Evolutionary conservation across 2,329 filamentous ascomycete species (phyloP).

Genomic region (Neopestalotiopsis sp.): DNA sequence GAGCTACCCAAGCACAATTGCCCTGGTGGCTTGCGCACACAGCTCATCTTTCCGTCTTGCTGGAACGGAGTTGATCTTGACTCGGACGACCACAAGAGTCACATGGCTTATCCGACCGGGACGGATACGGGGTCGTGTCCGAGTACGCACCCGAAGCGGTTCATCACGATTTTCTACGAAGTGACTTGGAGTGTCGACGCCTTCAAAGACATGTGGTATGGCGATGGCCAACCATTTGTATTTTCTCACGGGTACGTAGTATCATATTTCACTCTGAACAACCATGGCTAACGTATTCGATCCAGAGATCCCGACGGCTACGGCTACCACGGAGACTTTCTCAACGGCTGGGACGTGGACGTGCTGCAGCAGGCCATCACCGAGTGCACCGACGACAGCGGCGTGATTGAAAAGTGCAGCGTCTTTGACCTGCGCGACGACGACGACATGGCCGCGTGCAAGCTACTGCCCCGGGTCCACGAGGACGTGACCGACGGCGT

Average conservation of each 20-base stretch:
- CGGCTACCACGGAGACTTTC: constrained; percentile 62
- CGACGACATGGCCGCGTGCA: constrained; percentile 49
- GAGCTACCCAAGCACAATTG: constrained; percentile 61
- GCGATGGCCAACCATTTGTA: constrained; percentile 53
- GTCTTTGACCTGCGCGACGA: constrained; percentile 45
- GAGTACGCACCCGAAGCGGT: constrained; percentile 53
- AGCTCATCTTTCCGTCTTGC: constrained; percentile 65
- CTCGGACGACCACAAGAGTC: constrained; percentile 57
- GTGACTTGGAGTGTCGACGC: constrained; percentile 58
- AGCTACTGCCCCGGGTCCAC: constrained; percentile 45
- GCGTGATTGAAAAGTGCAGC: constrained; percentile 47
- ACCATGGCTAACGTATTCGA: not conserved
- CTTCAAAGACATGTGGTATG: constrained; percentile 53
- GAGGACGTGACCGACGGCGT: constrained; percentile 47
- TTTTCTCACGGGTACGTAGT: constrained; percentile 43
- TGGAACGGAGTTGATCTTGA: constrained; percentile 66
- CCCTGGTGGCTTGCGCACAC: constrained; percentile 53
- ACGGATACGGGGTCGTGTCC: constrained; percentile 56
- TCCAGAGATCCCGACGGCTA: constrained; percentile 50
- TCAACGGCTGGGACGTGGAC: constrained; percentile 62
- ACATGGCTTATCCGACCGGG: constrained; percentile 56
- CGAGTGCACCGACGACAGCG: constrained; percentile 49
- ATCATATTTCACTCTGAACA: not conserved
- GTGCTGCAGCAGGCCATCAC: constrained; percentile 55
- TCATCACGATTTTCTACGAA: constrained; percentile 65